Base-by-base conservation (phyloP, 2,329 filamentous ascomycete species). In the Escovopsis sp. region DNA sequence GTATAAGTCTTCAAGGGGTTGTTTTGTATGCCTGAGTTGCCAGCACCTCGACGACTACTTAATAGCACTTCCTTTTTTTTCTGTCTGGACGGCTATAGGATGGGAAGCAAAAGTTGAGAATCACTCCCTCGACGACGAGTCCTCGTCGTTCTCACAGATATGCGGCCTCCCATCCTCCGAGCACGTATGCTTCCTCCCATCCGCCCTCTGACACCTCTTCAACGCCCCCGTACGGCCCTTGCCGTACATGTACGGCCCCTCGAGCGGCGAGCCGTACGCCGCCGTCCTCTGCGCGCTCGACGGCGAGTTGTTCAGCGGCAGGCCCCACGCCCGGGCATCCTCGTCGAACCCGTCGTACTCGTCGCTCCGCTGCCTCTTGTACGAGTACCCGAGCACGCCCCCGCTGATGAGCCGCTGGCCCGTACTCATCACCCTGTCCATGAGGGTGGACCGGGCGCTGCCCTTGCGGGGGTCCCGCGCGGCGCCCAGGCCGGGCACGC, bases 101-200 rank as follows among this genome's bases (percentile, higher is more conserved):
- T 20, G 2, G 20, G 27, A 30, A 7, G 4, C 8, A 30, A 30
- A 4, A 11, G 5, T 9, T 8, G 4, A 30, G 11, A 37, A 40
- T 37, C 12, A 32, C 36, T 33, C 27, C 15, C 40, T 34, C 31
- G 37, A 37, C 30, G 27, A 14, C 15, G 34, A 37, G 11, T 50
- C 49, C 41, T 50, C 35, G 40, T 57, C 53, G 40, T 60, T 48
- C 33, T 50, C 49, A 27, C 55, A 61, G 7, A 53, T 39, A 36
- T 61, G 57, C 13, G 57, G 57, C 31, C 47, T 46, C 30, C 54
- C 47, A 30, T 61, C 59, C 41, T 61, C 59, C 6, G 57, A 60
- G 37, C 59, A 61, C 8, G 48, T 50, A 12, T 43, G 43, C 34
- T 45, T 45, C 47, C 50, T 2, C 50, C 50, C 43, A 56, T 47